phyloP scores from a whole-genome alignment of 305 asterid genomes.

The Plantago rigida region DNA sequence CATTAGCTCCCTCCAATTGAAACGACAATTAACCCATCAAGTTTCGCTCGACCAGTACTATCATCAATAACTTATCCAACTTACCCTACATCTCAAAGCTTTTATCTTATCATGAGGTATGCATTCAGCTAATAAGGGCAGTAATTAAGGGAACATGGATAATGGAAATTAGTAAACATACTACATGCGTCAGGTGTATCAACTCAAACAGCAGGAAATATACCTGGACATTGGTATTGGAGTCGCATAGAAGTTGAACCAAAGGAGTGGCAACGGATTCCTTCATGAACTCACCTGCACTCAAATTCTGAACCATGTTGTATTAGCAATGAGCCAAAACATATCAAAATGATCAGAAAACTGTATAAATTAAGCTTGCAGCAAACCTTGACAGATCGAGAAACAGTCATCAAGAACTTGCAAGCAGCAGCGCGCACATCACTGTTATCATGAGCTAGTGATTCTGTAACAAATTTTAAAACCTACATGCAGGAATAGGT shows the following conservation, averaged over 20 bases:
- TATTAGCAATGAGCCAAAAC: conserved; percentile 32
- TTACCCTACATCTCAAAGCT: conserved; percentile 26
- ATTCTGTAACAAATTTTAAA: conserved; percentile 42
- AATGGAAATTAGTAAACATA: conserved; percentile 5
- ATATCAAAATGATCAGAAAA: conserved; percentile 18
- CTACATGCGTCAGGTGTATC: background rate
- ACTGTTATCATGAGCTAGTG: conserved; percentile 56
- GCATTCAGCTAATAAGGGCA: conserved; percentile 6
- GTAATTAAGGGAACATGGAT: background rate
- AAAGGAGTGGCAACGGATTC: conserved; percentile 51
- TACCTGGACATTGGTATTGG: conserved; percentile 67
- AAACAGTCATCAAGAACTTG: conserved; percentile 62
- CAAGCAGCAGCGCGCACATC: conserved; percentile 87
- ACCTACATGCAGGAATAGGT: conserved; percentile 46
- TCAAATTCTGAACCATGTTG: conserved; percentile 53
- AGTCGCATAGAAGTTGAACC: conserved; percentile 66
- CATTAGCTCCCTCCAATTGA: conserved; percentile 13
- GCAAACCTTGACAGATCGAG: conserved; percentile 88
- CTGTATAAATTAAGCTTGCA: conserved; percentile 13
- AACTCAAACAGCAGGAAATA: conserved; percentile 9
- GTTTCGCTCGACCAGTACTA: conserved; percentile 21
- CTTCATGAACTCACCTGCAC: conserved; percentile 77
- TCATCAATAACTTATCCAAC: conserved; percentile 21
- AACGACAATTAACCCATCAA: conserved; percentile 19
- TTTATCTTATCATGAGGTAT: conserved; percentile 18